Evolutionary conservation across 176 grass and related monocot genomes (phyloP), one percentile per base, ranked within the genome.

Genomic region (Aegilops sharonensis): DNA sequence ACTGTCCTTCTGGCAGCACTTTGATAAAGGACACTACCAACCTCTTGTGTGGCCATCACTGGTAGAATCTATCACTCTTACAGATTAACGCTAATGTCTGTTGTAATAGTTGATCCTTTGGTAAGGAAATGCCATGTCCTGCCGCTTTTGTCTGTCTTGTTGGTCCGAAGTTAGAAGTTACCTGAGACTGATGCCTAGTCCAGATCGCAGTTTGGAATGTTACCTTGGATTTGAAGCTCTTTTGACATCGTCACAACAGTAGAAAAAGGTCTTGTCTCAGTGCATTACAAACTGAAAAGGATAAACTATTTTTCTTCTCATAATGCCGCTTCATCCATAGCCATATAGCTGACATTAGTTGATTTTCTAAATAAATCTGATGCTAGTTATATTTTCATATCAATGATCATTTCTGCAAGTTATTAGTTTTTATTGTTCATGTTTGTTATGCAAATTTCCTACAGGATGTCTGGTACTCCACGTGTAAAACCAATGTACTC

Each of bases 381-480:
- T 17, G 52, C 39, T 9, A 88, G 25, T 31, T 8, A 79, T 70
- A 14, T 57, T 84, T 56, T 68, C 32, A 63, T 78, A 60, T 1
- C 23, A 21, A 14, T 6, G 3, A 30, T 29, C 15, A 47, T 84
- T 82, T 52, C 32, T 37, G 66, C 77, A 27, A 74, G 36, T 75
- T 64, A 52, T 52, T 20, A 67, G 27, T 66, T 57, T 37, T 63
- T 60, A 45, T 39, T 78, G 30, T 29, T 63, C 61, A 59, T 61
- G 34, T 69, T 64, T 64, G 21, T 21, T 39, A 54, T 40, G 48
- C 82, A 18, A 40, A 84, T 71, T 77, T 92, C 78, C 54, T 94
- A 83, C 93, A 98, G 97, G 85, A 78, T 90, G 84, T 88, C 84
- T 89, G 92, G 91, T 98, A 92, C 64, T 89, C 96, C 52, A 56